These are phyloP conservation scores for Xerocomellus amylosporus DNA, from an alignment of 768 basidiomycete genomes.

Conservation along the genomic window DNA sequence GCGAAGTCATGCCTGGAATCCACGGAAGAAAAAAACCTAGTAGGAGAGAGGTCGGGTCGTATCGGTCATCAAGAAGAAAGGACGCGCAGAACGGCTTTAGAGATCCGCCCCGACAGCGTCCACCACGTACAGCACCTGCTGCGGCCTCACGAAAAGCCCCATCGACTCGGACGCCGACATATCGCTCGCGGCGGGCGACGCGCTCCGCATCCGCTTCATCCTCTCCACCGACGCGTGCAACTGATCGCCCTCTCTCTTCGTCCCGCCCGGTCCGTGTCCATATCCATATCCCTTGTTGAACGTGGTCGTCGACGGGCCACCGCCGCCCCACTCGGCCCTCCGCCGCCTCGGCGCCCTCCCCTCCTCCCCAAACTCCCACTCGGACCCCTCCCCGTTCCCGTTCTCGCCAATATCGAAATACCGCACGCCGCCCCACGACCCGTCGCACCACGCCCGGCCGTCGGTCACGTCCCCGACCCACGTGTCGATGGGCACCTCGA, in stretches of 20 bases:
- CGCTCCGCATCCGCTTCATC: constrained; percentile 61
- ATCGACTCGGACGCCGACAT: constrained; percentile 59
- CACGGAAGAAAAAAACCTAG: constrained; percentile 4
- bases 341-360: constrained; percentile 28
- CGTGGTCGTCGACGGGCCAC: too few species aligned
- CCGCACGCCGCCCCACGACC: constrained; percentile 73
- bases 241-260: constrained; percentile 60
- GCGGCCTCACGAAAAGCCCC: constrained; percentile 80
- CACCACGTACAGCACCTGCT: constrained; percentile 84
- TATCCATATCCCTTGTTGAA: too few species aligned
- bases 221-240: constrained; percentile 38
- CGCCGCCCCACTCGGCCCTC: constrained; percentile 22
- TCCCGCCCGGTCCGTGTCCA: too few species aligned
- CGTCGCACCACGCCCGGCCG: constrained; percentile 85
- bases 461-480: constrained; percentile 51
- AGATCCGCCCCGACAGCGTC: constrained; percentile 73
- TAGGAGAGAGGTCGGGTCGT: not conserved
- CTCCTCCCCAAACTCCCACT: constrained; percentile 63
- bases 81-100: constrained; percentile 28
- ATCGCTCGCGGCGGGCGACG: constrained; percentile 62
- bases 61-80: constrained; percentile 11
- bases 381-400: too few species aligned
- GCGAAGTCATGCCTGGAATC: constrained; percentile 9
- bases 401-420: constrained; percentile 75
- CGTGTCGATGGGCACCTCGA: constrained; percentile 73